Evolutionary conservation across 352 stramenopile genomes (phyloP), one percentile per base, ranked within the genome.

Genomic region (Phytophthora cajani): DNA sequence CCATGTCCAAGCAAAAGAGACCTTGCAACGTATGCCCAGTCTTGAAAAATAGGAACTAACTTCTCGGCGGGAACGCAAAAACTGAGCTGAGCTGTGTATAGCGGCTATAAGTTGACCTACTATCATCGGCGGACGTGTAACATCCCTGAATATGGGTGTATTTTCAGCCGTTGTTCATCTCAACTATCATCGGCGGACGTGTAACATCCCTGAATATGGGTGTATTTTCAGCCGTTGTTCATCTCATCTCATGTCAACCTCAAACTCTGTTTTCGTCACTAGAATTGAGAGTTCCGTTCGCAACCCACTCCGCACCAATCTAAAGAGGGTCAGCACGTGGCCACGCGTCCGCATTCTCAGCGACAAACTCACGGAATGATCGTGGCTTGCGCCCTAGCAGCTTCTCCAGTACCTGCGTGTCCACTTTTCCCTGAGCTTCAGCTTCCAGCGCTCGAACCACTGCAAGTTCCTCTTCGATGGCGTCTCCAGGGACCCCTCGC

Each of bases 401-500:
- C 23, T 71, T 71, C 10, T 87, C 66, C 19, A 90, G 47, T 7
- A 74, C 69, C 16, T 38, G 27, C 8, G 55, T 80, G 27, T 71
- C 52, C 33, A 90, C 77, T 32, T 72, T 38, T 12, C 69, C 53
- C 42, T 92, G 79, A 2, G 64, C 72, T 2, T 78, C 82, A 25
- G 55, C 51, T 59, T 93, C 85, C 44, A 87, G 71, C 23, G 80
- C 81, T 10, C 75, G 72, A 38, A 80, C 68, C 11, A 80, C 66
- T 2, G 79, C 78, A 27, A 94, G 75, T 62, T 90, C 77, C 52
- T 78, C 78, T n/a, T 81, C 62, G 19, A 93, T 84, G 2, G 62
- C 81, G 30, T 94, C 87, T 0, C 85, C 80, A 32, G 79, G 67
- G n/a, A 89, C 78, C 19, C 87, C 87, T 53, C 75, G 79, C 64